Evolutionary conservation across 129 eudicot species (phyloP), one percentile per base, ranked within the genome.

Genomic region (Artemisia annua): DNA sequence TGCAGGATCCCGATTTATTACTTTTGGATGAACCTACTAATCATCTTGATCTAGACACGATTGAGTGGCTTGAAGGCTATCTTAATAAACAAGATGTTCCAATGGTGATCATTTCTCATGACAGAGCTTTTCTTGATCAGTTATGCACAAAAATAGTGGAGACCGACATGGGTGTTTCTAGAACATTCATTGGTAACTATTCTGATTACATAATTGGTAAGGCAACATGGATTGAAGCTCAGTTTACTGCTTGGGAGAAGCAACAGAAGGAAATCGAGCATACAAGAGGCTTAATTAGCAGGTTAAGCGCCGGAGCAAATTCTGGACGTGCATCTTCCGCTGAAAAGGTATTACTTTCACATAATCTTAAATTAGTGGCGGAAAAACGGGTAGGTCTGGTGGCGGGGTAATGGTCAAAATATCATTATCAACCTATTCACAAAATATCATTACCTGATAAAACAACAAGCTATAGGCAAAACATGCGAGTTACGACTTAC

Each of bases 121-220:
- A 95, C 85, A 84, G 99, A 82, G 99, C 99, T 81, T 90, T 90
- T 86, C 99, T 95, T 57, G 99, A 95, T 75, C 99, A 90, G 77
- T 81, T 95, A 73, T 95, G 99, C 83, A 95, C 97, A 30, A 95
- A 95, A 80, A 88, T 95, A 73, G 99, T 90, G 71, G 99, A 95
- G 53, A 95, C 96, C 11, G 99, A 95, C 65, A 90, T 95, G 97
- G 99, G 97, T 16, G 96, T 95, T n/a, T 90, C 97, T 7, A 90
- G 94, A 79, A 90, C 99, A 44, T 95, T 81, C 48, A 55, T 71
- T 20, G 99, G 99, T 60, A 95, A 88, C 71, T 95, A 95, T 79
- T 90, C 99, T 3, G 85, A 90, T 60, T 95, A 84, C 79, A 67
- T 90, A 17, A 78, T 88, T 58, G 72, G 91, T 32, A 95, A 85